Evolutionary conservation across 306 rosid genomes (phyloP).

Genomic region (Vigna radiata): DNA sequence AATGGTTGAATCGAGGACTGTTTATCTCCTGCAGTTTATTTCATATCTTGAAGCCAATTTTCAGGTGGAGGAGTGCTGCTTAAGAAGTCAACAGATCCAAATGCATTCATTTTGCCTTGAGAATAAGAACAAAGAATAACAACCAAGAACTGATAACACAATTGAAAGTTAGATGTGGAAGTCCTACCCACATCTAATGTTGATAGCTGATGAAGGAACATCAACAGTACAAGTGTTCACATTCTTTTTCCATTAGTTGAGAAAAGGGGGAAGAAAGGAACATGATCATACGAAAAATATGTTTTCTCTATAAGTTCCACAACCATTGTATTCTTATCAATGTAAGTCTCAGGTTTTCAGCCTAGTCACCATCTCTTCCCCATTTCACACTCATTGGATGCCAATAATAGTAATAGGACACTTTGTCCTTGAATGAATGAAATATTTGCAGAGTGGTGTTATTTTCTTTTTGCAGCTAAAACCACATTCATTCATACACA

Average conservation of each 20-base stretch:
- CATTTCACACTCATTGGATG: slow-evolving; percentile 42
- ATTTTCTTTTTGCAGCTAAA: slow-evolving; percentile 14
- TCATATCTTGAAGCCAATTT: slow-evolving; percentile 39
- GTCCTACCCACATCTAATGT: slow-evolving; percentile 20
- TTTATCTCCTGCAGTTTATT: slow-evolving; percentile 24
- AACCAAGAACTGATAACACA: slow-evolving; percentile 35
- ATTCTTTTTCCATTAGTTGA: slow-evolving; percentile 47
- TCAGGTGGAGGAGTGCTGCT: slow-evolving; percentile 87
- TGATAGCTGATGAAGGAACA: slow-evolving; percentile 36
- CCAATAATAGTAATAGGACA: slow-evolving; percentile 45
- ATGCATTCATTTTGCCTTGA: slow-evolving; percentile 43
- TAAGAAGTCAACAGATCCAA: slow-evolving; percentile 76
- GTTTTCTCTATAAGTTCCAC: slow-evolving; percentile 20
- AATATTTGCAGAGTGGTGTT: slow-evolving; percentile 24
- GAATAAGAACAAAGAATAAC: slow-evolving; percentile 29
- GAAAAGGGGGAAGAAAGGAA: slow-evolving; percentile 37
- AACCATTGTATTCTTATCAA: not conserved
- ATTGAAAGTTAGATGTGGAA: slow-evolving; percentile 39
- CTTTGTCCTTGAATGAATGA: slow-evolving; percentile 45
- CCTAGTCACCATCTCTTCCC: slow-evolving; percentile 27
- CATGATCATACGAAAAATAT: slow-evolving; percentile 9
- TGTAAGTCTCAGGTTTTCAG: slow-evolving; percentile 13
- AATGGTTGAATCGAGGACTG: not conserved
- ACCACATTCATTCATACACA: not conserved
- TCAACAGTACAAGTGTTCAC: slow-evolving; percentile 28